phyloP scores from a whole-genome alignment of 345 rosid species.

The Orychophragmus violaceus region DNA sequence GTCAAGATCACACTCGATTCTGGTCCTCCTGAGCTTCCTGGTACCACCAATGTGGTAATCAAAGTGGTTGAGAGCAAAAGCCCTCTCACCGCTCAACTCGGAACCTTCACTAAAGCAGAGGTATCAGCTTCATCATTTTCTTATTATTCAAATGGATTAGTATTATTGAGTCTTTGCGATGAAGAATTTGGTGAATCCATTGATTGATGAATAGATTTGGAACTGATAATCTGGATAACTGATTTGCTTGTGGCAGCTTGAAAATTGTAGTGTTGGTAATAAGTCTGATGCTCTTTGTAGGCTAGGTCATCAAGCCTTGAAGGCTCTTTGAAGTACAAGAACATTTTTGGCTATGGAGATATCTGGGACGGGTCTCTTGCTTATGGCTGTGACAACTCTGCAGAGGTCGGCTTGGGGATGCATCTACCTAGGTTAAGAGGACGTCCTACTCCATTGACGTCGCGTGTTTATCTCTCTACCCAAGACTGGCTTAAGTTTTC shows the following conservation, averaged over 20 bases:
- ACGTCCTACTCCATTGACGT: constrained; percentile 55
- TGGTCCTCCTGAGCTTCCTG: constrained; percentile 89
- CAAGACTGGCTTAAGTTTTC: constrained; percentile 86
- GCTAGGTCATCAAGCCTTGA: constrained; percentile 79
- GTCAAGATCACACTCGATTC: constrained; percentile 70
- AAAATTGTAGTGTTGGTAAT: neutral
- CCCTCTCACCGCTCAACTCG: constrained; percentile 56
- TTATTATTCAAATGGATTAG: neutral
- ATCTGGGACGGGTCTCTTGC: constrained; percentile 83
- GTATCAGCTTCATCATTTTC: constrained; percentile 29
- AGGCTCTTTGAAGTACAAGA: constrained; percentile 76
- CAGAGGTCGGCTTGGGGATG: constrained; percentile 78
- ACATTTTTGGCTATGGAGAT: constrained; percentile 84
- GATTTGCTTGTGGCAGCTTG: neutral
- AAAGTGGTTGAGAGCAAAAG: constrained; percentile 59
- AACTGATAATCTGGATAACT: neutral
- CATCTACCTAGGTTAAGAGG: constrained; percentile 78
- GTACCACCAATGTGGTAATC: constrained; percentile 68
- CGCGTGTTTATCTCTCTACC: constrained; percentile 57
- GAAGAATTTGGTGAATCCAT: constrained; percentile 11
- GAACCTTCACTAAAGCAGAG: constrained; percentile 70
- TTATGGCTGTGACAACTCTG: constrained; percentile 63
- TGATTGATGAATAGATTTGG: neutral
- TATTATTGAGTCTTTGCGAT: neutral
- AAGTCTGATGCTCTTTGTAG: constrained; percentile 40